Evolutionary conservation across 2,329 filamentous ascomycete species (phyloP).

Genomic region (Ophiostoma sp.): DNA sequence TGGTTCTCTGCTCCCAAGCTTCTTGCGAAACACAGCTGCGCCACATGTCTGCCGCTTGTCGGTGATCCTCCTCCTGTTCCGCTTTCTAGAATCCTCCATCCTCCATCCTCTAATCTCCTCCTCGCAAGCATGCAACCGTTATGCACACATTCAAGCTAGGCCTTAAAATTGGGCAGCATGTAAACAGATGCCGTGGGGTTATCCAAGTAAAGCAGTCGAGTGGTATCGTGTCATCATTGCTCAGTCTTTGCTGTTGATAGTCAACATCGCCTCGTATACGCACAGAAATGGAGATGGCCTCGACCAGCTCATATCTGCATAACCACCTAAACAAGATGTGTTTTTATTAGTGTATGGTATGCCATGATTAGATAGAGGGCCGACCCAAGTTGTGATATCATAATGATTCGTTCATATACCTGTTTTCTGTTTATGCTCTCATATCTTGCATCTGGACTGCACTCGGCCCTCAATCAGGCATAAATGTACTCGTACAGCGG

Average conservation of each 20-base stretch:
- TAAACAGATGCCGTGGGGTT: background rate
- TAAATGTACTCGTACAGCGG: background rate
- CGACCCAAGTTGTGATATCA: too few relatives aligned
- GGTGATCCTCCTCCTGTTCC: background rate
- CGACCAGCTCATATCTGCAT: background rate
- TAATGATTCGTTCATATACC: background rate
- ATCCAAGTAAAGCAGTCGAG: background rate
- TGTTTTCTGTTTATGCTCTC: background rate
- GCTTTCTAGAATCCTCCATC: background rate
- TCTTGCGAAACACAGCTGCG: constrained; percentile 11
- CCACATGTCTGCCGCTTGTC: constrained; percentile 7
- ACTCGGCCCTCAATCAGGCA: background rate
- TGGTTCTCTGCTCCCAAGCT: constrained; percentile 4
- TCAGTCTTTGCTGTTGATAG: background rate
- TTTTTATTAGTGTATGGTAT: background rate
- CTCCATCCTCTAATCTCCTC: background rate
- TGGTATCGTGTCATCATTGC: too few relatives aligned
- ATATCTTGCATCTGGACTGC: background rate
- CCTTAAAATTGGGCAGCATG: background rate
- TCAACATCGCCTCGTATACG: background rate
- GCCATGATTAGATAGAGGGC: background rate
- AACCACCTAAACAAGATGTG: background rate
- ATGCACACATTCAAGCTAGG: background rate
- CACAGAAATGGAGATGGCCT: background rate
- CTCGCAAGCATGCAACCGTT: background rate